Conservation (phyloP, 2,329 filamentous ascomycete species). For the Diaporthe sp. region DNA sequence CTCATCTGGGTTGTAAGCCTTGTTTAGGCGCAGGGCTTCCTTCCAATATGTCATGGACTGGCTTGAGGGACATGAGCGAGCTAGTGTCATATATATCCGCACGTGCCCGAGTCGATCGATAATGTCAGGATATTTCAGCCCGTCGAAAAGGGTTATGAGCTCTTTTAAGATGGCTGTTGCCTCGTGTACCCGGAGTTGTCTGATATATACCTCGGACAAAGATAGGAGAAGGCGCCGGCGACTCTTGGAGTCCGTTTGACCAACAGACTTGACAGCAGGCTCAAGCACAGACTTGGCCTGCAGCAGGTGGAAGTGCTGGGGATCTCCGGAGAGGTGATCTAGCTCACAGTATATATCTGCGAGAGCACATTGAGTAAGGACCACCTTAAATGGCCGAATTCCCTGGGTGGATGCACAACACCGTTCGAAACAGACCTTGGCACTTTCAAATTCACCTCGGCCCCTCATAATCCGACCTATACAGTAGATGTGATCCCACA, state of each 20-base stretch:
- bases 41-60: neutral
- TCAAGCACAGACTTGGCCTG: neutral
- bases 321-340: neutral
- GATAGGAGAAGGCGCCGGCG: neutral
- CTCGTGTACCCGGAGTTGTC: neutral
- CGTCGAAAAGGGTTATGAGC: neutral
- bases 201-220: neutral
- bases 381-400: neutral
- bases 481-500: slow-evolving; percentile 3
- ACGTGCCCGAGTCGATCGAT: slow-evolving; percentile 1
- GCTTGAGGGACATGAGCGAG: neutral
- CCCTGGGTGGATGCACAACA: neutral
- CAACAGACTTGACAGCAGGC: neutral
- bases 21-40: neutral
- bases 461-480: neutral
- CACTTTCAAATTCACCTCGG: neutral
- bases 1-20: neutral
- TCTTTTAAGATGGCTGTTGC: neutral
- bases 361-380: neutral
- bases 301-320: neutral
- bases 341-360: slow-evolving; percentile 6
- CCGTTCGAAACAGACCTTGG: neutral
- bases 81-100: neutral
- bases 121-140: neutral
- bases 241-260: neutral